A percentile compares a stretch with the other conserved stretches of the same genome.
Evolutionary conservation across 139 green algal genomes (phyloP).

Genomic region (Edaphochlamys debaryana): DNA sequence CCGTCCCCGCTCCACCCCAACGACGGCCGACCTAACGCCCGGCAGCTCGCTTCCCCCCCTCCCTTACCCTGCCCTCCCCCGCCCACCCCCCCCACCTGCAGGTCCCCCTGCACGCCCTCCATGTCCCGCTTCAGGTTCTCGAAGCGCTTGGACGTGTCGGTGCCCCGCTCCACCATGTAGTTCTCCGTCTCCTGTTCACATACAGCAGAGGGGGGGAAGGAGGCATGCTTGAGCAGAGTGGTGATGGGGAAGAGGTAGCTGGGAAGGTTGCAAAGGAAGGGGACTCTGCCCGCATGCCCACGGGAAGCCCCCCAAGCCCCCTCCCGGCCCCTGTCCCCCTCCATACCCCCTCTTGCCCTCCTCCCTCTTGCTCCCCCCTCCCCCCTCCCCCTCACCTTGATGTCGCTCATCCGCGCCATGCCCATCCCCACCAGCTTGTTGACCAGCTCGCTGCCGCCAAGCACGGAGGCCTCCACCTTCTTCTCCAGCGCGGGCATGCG

Average conservation of each 20-base stretch:
- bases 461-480: constrained; percentile 19
- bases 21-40: no score
- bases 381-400: constrained; percentile 19
- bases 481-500: constrained; percentile 39
- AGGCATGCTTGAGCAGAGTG: not conserved
- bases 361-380: not conserved
- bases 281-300: not conserved
- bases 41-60: no score
- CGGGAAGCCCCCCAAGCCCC: no score
- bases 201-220: not conserved
- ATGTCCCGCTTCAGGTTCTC: constrained; percentile 30
- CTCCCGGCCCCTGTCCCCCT: no score
- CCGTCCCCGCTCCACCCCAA: no score
- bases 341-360: not conserved
- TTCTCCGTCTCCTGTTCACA: constrained; percentile 32
- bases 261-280: not conserved
- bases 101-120: constrained; percentile 19
- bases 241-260: not conserved
- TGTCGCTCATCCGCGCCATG: constrained; percentile 23
- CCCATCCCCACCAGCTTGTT: constrained; percentile 39
- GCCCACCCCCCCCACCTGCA: constrained; percentile 7
- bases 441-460: constrained; percentile 40
- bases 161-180: constrained; percentile 31
- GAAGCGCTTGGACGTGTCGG: constrained; percentile 8
- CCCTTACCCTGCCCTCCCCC: no score